Percentiles rank a stretch among this genome's conserved stretches.
phyloP scores from a whole-genome alignment of 352 stramenopile genomes.

The Thalassiosira mediterranea region DNA sequence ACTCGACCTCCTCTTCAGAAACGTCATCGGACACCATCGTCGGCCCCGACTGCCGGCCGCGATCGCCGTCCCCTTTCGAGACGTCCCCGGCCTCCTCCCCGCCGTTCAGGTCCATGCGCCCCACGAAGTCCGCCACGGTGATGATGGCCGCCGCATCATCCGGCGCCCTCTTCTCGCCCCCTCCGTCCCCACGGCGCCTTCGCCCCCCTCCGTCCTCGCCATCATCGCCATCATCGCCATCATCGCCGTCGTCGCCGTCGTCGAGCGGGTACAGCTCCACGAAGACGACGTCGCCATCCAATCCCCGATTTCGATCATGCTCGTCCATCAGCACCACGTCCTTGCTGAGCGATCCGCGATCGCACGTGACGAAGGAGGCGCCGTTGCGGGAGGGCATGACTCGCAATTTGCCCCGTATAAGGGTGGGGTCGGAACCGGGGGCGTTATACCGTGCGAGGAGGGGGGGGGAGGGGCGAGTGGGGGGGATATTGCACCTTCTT shows the following conservation, averaged over 20 bases:
- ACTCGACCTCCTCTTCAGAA: constrained; percentile 17
- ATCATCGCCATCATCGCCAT: constrained; percentile 18
- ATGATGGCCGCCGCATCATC: constrained; percentile 5
- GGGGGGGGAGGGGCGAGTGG: constrained; percentile 45
- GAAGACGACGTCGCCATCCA: constrained; percentile 82
- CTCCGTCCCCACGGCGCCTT: not conserved
- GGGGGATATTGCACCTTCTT: constrained; percentile 52
- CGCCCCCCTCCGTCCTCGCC: constrained; percentile 14
- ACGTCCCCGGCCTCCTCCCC: not conserved
- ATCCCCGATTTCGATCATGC: constrained; percentile 66
- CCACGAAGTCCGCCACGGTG: constrained; percentile 30
- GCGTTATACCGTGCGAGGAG: constrained; percentile 56
- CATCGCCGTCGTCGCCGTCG: not conserved
- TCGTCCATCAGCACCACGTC: constrained; percentile 68
- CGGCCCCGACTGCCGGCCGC: no score
- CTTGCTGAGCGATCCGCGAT: constrained; percentile 58
- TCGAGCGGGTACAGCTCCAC: constrained; percentile 61
- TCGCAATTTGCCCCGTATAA: constrained; percentile 76
- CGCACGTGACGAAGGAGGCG: constrained; percentile 73
- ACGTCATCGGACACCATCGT: constrained; percentile 15
- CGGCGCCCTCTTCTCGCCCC: no score
- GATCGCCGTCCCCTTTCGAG: constrained; percentile 1
- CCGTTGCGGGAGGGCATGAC: constrained; percentile 50
- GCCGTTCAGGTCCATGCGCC: constrained; percentile 31
- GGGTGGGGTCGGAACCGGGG: constrained; percentile 27